Percentiles rank a stretch among this genome's conserved stretches.
phyloP scores from a whole-genome alignment of 768 basidiomycete genomes.

The Russula ochroleuca region DNA sequence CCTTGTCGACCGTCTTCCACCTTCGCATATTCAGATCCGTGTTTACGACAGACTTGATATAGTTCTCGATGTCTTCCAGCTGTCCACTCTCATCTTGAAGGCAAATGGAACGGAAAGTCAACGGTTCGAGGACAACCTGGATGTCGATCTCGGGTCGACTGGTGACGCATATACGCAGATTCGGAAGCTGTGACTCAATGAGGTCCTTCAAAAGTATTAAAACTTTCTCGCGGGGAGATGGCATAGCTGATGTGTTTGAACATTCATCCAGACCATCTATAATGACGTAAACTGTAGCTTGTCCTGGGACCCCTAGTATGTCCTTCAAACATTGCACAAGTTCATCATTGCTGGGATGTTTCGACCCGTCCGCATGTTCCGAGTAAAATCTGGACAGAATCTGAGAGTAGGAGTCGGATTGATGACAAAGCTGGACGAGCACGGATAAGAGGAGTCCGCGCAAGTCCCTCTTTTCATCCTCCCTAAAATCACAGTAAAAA shows the following conservation, averaged over 20 bases:
- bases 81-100: neutral
- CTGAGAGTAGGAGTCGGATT: neutral
- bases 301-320: neutral
- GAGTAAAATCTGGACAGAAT: neutral
- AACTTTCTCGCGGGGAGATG: neutral
- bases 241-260: neutral
- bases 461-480: neutral
- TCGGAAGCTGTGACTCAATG: neutral
- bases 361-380: neutral
- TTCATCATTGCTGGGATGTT: neutral
- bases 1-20: neutral
- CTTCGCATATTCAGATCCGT: neutral
- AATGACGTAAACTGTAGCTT: neutral
- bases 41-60: neutral
- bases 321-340: neutral
- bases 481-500: conserved; percentile 2
- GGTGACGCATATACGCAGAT: neutral
- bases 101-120: neutral
- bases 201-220: neutral
- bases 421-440: conserved; percentile 1
- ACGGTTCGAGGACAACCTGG: neutral
- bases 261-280: conserved; percentile 8
- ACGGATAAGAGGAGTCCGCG: conserved; percentile 1
- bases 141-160: conserved; percentile 6
- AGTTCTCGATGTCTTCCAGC: neutral